These are phyloP conservation scores for Alternaria dauci DNA, from an alignment of 2,329 filamentous ascomycete species.

Conservation along the genomic window DNA sequence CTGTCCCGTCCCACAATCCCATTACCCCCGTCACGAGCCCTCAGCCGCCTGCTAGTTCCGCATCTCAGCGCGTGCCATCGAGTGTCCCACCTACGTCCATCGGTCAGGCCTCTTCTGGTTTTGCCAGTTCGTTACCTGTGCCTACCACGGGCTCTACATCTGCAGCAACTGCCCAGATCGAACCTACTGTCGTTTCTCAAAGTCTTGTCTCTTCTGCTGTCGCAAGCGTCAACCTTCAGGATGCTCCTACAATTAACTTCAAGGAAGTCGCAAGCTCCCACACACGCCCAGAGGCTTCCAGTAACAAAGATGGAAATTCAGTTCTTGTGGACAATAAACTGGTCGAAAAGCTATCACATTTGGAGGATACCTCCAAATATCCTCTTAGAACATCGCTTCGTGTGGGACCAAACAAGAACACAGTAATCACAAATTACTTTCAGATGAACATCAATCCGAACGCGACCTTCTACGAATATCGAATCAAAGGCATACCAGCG, in stretches of 20 bases:
- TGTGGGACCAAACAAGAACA: too few species aligned
- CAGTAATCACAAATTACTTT: background rate
- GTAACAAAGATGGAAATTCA: too few species aligned
- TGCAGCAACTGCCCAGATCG: background rate
- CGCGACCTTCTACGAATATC: background rate
- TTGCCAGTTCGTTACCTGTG: background rate
- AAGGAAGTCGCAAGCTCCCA: too few species aligned
- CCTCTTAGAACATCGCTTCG: background rate
- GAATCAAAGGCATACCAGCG: too few species aligned
- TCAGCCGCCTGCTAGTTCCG: background rate
- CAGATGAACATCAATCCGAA: background rate
- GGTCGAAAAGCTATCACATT: background rate
- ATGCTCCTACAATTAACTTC: background rate
- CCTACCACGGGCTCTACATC: background rate
- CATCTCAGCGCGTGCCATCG: background rate
- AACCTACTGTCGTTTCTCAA: too few species aligned
- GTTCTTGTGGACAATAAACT: too few species aligned
- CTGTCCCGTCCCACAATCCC: background rate
- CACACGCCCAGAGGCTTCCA: too few species aligned
- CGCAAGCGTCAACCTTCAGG: background rate
- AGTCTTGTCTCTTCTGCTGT: background rate
- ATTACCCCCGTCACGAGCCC: background rate
- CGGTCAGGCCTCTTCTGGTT: background rate
- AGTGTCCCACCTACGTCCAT: background rate
- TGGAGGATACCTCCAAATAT: background rate